phyloP scores from a whole-genome alignment of 495 filamentous ascomycete species.

The Lepraria neglecta region DNA sequence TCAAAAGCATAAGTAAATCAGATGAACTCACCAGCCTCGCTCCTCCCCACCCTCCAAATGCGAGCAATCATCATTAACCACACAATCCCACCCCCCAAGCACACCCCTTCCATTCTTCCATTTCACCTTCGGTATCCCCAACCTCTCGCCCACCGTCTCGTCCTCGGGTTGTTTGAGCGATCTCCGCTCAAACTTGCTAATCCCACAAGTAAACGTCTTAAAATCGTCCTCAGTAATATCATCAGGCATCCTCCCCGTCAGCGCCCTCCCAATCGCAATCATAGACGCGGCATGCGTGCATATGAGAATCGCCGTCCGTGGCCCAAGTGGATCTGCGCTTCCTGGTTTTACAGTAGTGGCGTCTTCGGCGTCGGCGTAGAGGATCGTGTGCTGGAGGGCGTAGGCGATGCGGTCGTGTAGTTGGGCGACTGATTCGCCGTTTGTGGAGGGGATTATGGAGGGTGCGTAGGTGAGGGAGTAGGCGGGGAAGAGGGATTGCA shows the following conservation, averaged over 20 bases:
- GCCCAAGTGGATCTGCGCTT: neutral
- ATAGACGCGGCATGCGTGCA: constrained; percentile 88
- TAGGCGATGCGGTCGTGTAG: constrained; percentile 76
- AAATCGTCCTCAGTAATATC: constrained; percentile 70
- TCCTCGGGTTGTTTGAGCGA: neutral
- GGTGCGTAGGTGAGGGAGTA: constrained; percentile 51
- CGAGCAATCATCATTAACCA: constrained; percentile 73
- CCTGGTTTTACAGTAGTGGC: neutral
- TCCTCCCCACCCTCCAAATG: constrained; percentile 76
- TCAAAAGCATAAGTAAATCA: constrained; percentile 22
- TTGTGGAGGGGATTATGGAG: constrained; percentile 54
- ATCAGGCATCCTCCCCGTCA: constrained; percentile 71
- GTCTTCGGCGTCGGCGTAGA: constrained; percentile 57
- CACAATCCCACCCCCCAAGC: constrained; percentile 72
- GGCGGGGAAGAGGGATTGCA: constrained; percentile 60
- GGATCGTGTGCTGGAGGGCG: constrained; percentile 62
- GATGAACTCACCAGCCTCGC: constrained; percentile 69
- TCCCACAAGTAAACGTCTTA: constrained; percentile 72
- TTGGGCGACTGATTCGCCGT: constrained; percentile 69
- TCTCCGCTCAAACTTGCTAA: constrained; percentile 56
- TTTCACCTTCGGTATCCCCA: constrained; percentile 38
- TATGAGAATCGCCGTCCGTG: constrained; percentile 54
- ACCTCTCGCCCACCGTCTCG: neutral
- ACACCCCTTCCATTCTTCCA: constrained; percentile 66
- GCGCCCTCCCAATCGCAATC: constrained; percentile 72